Evolutionary conservation across 257 asterid genomes (phyloP), one percentile per base, ranked within the genome.

Genomic region (Solanum sejunctum): DNA sequence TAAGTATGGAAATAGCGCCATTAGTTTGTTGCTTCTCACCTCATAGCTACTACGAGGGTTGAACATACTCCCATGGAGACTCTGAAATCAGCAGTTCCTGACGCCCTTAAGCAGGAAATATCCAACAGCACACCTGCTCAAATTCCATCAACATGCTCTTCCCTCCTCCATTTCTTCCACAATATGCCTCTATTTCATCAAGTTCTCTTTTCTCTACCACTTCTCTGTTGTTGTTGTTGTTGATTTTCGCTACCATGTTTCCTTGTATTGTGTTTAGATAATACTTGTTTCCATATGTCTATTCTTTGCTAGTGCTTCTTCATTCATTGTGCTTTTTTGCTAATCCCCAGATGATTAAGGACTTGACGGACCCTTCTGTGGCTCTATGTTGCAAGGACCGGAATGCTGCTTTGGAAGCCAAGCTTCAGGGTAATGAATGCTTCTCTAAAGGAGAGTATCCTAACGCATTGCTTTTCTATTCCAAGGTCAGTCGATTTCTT

Each of bases 41-140:
- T 58, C 66, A n/a, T 10, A 9, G 15, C 28, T 9, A 1, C 28
- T 20, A 5, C 70, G 16, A 84, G 78, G n/a, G 75, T 67, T 16
- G 75, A 32, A 32, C 49, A 10, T 66, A 63, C 18, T 26, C 20
- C 73, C 55, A 94, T 96, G 99, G 99, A 97, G 96, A 92, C 86
- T 91, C 94, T 97, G 88, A 97, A 92, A 89, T 90, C 93, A 80
- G 87, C 75, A 36, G 90, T 95, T 32, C 97, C 99, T n/a, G 89
- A 91, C 61, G 32, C 84, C 47, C 89, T 95, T 3, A 91, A 89
- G 87, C 93, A 75, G 20, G 51, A 47, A 88, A 95, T 93, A 75
- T 80, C 87, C 43, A 86, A 84, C 45, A 91, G 97, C 90, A 84
- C 87, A 9, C 81, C 88, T 32, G 78, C 87, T 84, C 90, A 90